Base-by-base conservation (phyloP, 2,329 filamentous ascomycete species). In the Aspergillus ibericus region DNA sequence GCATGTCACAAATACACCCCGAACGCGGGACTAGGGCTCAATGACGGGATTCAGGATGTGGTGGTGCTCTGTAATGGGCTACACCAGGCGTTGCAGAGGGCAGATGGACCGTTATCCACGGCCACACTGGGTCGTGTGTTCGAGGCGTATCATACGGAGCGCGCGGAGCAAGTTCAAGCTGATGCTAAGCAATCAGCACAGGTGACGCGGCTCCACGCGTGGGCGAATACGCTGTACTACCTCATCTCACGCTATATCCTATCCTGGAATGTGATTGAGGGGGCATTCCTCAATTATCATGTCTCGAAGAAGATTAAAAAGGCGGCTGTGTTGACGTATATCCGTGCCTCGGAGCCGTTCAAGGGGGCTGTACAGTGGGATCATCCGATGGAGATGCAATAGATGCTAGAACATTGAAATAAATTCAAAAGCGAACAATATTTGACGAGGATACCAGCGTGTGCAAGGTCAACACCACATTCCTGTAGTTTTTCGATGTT, bases 1-100 rank as follows among this genome's bases (percentile, higher is more conserved):
- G 63, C 76, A 0, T 69, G 67, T 1, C 76, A 78, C 56, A 78
- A 78, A 40, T 72, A 73, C 52, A 77, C 75, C 0, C 74, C 77
- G 0, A 76, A 72, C 49, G 66, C 72, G 0, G 75, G 73, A 0
- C 64, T 68, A 10, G 46, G 46, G 0, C 71, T 70, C 36, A 77
- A 78, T 61, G 71, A 70, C 18, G 76, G 70, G 0, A 64, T 78
- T 1, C 67, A 73, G 34, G 74, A 77, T 52, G 53, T 66, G 4
- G 60, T 65, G 29, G 54, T 56, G 6, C 53, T 64, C 3, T 60
- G 59, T 36, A 66, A 67, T 20, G 38, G 50, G 27, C 56, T 67
- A 10, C 42, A 44, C 27, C 35, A 46, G 35, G 18, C 36, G 20
- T 5, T 59, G 35, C 13, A 18, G 18, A 38, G 1, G 5, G 12